These are phyloP conservation scores for Entrophospora sp. DNA, from an alignment of 192 early-diverging fungal species.

Conservation along the genomic window DNA sequence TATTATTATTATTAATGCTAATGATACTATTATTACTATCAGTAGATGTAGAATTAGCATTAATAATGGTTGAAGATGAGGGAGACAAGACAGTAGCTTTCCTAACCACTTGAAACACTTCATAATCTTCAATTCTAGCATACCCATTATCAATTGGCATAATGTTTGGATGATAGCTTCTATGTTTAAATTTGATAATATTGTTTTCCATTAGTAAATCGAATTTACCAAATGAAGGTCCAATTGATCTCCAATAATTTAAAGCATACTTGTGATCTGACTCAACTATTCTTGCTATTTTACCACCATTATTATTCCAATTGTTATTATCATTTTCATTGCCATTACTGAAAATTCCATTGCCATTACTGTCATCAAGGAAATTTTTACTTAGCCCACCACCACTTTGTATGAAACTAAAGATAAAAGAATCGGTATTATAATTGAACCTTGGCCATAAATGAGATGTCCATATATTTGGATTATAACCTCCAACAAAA, in stretches of 20 bases:
- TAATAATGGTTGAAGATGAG: too few relatives aligned
- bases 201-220: slow-evolving; percentile 6
- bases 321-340: neutral
- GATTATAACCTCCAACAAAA: slow-evolving; percentile 15
- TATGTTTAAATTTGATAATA: slow-evolving; percentile 2
- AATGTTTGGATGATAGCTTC: neutral
- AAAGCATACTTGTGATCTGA: neutral
- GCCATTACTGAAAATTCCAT: too few relatives aligned
- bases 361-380: neutral
- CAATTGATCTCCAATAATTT: neutral
- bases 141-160: neutral
- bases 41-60: too few relatives aligned
- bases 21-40: too few relatives aligned
- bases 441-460: neutral
- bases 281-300: neutral
- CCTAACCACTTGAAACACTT: neutral
- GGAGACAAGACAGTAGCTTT: too few relatives aligned
- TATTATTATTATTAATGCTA: too few relatives aligned
- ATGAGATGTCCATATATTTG: neutral
- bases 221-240: slow-evolving; percentile 11
- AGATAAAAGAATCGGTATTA: neutral
- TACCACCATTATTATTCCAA: neutral
- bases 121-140: slow-evolving; percentile 3
- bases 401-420: neutral
- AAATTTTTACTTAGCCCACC: too few relatives aligned